phyloP scores from a whole-genome alignment of 129 eudicot genomes.

The Tagetes patula region DNA sequence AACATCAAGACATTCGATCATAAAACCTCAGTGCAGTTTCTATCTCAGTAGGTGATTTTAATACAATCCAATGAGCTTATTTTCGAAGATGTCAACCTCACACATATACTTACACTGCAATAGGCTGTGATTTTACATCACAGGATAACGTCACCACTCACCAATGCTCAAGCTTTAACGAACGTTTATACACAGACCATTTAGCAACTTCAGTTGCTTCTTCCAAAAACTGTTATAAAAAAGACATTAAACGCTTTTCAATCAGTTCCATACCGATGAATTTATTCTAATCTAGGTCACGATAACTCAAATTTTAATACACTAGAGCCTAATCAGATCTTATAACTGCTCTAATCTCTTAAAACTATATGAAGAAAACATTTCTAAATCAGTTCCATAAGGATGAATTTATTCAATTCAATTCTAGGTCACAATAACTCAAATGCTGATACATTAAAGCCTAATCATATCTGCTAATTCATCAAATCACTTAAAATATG shows the following conservation, averaged over 20 bases:
- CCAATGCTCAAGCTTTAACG: conserved; percentile 14
- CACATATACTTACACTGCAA: conserved; percentile 23
- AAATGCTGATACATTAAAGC: not conserved
- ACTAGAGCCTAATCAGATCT: not conserved
- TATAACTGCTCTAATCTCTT: conserved; percentile 6
- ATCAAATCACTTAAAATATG: conserved; percentile 9
- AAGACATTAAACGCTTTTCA: not conserved
- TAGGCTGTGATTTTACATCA: conserved; percentile 15
- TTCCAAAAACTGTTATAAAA: conserved; percentile 9
- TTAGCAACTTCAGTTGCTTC: conserved; percentile 21
- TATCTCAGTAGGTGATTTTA: not conserved
- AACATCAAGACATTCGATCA: not conserved
- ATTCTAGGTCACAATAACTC: not conserved
- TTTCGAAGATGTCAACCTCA: not conserved
- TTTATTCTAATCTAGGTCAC: not conserved
- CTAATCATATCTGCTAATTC: not conserved
- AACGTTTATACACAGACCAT: conserved; percentile 10
- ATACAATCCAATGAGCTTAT: conserved; percentile 20
- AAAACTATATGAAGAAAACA: not conserved
- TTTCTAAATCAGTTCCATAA: not conserved
- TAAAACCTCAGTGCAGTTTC: not conserved
- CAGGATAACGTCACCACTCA: conserved; percentile 13
- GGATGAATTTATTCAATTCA: not conserved
- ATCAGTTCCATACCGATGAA: not conserved
- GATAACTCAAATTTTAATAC: not conserved